phyloP scores from a whole-genome alignment of 2,329 filamentous ascomycete genomes.

The Cladophialophora psammophila region DNA sequence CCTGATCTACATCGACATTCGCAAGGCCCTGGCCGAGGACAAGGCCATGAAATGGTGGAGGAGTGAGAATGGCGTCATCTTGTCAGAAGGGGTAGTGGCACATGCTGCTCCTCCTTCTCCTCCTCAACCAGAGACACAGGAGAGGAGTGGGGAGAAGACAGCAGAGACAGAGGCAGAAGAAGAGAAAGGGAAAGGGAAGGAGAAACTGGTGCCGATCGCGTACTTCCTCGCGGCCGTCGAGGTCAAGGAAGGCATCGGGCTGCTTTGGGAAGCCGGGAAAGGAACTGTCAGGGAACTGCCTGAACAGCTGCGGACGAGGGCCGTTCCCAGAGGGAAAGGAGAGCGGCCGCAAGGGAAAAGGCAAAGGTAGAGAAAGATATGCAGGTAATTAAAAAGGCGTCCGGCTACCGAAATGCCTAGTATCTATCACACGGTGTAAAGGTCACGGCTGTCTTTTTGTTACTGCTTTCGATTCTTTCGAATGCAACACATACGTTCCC shows the following conservation, averaged over 20 bases:
- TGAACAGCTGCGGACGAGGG: constrained; percentile 52
- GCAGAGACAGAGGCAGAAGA: constrained; percentile 7
- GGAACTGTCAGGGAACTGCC: constrained; percentile 58
- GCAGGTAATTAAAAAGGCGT: no score
- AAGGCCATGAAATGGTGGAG: constrained; percentile 72
- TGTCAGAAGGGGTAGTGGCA: constrained; percentile 58
- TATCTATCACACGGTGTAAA: no score
- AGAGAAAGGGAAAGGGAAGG: neutral
- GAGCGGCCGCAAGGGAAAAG: constrained; percentile 33
- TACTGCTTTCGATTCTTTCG: no score
- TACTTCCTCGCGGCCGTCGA: constrained; percentile 78
- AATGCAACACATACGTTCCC: no score
- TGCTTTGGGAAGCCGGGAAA: constrained; percentile 67
- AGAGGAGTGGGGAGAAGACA: no score
- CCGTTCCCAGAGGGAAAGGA: constrained; percentile 46
- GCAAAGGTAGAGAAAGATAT: constrained; percentile 20
- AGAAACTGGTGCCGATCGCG: constrained; percentile 63
- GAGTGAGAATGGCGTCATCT: constrained; percentile 78
- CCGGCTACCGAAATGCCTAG: no score
- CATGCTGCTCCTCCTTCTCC: neutral
- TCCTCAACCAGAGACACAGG: neutral
- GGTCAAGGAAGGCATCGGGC: constrained; percentile 73
- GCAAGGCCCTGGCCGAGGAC: constrained; percentile 63
- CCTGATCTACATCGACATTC: constrained; percentile 77
- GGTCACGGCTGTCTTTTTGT: no score